Percentiles rank a stretch among this genome's conserved stretches.
phyloP scores from a whole-genome alignment of 108 stramenopile species.

The Epithemia pelagica region DNA sequence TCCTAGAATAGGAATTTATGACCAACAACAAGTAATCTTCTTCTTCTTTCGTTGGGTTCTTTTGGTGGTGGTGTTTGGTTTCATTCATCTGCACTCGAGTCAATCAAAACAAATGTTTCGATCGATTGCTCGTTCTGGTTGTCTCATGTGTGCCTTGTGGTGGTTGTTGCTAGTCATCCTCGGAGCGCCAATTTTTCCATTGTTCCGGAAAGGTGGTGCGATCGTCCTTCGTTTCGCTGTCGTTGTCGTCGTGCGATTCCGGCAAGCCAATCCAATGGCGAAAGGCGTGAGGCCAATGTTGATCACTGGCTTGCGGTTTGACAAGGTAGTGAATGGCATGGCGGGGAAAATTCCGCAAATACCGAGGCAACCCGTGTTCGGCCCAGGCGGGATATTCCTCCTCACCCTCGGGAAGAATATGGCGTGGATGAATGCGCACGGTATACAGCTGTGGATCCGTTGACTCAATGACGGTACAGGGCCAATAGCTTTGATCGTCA shows the following conservation, averaged over 20 bases:
- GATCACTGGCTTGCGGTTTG: neutral
- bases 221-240: no score
- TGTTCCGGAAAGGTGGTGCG: neutral
- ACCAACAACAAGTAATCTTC: no score
- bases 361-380: constrained; percentile 1
- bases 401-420: no score
- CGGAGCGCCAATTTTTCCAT: constrained; percentile 1
- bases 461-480: constrained; percentile 15
- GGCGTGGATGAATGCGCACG: constrained; percentile 7
- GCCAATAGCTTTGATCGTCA: constrained; percentile 13
- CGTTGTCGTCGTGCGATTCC: no score
- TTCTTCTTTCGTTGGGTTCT: no score
- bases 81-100: no score
- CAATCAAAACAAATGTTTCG: no score
- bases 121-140: no score
- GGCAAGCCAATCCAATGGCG: constrained; percentile 7
- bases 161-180: no score
- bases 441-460: neutral
- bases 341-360: constrained; percentile 14
- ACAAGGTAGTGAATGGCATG: constrained; percentile 15
- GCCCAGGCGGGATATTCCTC: neutral
- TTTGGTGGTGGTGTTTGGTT: no score
- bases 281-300: constrained; percentile 5
- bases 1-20: no score
- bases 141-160: no score